phyloP scores from a whole-genome alignment of 192 early-diverging fungal genomes.

The Coemansia aciculifera region DNA sequence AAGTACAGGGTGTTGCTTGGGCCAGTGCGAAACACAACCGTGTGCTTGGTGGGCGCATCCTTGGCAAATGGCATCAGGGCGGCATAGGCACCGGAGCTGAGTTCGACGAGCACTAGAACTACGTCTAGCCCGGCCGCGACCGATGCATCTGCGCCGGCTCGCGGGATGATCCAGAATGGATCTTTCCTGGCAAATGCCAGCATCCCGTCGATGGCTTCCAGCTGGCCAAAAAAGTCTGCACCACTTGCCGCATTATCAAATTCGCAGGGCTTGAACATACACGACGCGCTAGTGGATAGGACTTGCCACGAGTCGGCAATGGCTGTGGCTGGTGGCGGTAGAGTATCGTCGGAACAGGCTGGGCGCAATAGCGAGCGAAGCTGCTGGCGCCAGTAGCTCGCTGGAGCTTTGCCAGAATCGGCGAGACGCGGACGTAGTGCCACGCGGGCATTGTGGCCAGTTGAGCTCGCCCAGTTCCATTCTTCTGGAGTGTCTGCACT shows the following conservation, averaged over 20 bases:
- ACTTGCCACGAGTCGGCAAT: constrained; percentile 38
- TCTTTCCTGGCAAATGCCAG: constrained; percentile 43
- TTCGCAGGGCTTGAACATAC: constrained; percentile 14
- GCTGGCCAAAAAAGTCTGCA: constrained; percentile 13
- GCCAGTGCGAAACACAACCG: constrained; percentile 10
- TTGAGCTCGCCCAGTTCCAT: constrained; percentile 34
- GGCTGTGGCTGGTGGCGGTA: background rate
- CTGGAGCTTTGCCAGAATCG: background rate
- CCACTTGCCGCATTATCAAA: background rate
- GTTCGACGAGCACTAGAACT: constrained; percentile 22
- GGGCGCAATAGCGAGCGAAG: constrained; percentile 17
- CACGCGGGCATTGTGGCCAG: constrained; percentile 36
- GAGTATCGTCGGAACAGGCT: background rate
- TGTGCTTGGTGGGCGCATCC: background rate
- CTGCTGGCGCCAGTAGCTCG: constrained; percentile 30
- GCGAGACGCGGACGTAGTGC: constrained; percentile 13
- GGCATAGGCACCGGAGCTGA: constrained; percentile 16
- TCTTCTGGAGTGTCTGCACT: background rate
- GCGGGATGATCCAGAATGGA: constrained; percentile 38
- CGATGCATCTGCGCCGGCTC: background rate
- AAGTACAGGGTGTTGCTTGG: background rate
- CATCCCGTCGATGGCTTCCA: constrained; percentile 18
- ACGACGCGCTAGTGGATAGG: constrained; percentile 26
- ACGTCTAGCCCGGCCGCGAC: constrained; percentile 15
- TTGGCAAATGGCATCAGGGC: constrained; percentile 33